Percentiles rank a stretch among this genome's conserved stretches.
phyloP scores from a whole-genome alignment of 2,329 filamentous ascomycete species.

The Diplodia scrobiculata region DNA sequence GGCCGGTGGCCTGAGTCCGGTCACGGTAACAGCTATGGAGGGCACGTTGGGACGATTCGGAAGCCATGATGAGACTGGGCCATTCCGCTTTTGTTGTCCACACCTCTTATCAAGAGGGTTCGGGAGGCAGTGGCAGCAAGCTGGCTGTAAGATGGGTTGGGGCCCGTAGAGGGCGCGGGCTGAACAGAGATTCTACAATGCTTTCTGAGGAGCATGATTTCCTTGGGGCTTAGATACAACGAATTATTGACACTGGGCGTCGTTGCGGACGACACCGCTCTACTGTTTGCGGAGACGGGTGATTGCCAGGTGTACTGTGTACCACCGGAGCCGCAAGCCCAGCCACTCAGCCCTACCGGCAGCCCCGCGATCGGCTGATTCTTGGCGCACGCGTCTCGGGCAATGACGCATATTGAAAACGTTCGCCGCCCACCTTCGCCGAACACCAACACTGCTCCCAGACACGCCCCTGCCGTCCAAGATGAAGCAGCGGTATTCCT shows the following conservation, averaged over 20 bases:
- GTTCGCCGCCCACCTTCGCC: constrained; percentile 5
- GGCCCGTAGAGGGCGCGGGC: not conserved
- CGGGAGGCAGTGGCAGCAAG: not conserved
- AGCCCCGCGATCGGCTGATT: constrained; percentile 18
- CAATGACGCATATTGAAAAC: constrained; percentile 28
- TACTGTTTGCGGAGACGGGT: not conserved
- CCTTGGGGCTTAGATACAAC: not conserved
- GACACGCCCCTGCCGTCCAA: not conserved
- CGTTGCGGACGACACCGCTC: not conserved
- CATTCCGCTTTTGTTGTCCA: not conserved
- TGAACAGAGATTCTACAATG: not conserved
- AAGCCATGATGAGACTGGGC: not conserved
- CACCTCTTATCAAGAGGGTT: not conserved
- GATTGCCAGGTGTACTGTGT: constrained; percentile 1
- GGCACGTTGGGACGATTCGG: not conserved
- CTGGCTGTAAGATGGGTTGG: not conserved
- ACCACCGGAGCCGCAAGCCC: not conserved
- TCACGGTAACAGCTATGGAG: not conserved
- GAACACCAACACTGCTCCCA: not conserved
- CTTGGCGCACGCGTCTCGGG: constrained; percentile 13
- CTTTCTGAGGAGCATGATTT: not conserved
- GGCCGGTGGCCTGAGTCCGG: constrained; percentile 7
- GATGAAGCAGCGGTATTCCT: constrained; percentile 81
- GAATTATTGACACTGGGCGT: not conserved
- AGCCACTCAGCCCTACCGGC: constrained; percentile 23